These are phyloP conservation scores for Boletellus deceptivus DNA, from an alignment of 1,284 basidiomycete species.

Conservation along the genomic window DNA sequence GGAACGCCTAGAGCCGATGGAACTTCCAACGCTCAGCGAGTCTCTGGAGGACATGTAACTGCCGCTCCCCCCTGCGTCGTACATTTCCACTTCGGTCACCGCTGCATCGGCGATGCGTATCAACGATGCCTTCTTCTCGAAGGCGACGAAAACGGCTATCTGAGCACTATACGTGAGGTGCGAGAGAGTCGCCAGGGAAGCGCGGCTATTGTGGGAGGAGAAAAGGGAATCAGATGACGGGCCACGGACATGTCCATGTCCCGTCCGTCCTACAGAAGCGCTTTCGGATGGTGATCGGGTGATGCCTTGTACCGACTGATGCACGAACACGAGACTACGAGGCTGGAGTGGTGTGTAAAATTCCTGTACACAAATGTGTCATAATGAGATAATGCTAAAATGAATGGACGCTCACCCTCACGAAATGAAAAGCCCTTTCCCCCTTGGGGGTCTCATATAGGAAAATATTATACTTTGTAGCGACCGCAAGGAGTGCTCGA, in stretches of 20 bases:
- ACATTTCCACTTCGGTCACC: slow-evolving; percentile 71
- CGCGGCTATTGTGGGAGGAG: slow-evolving; percentile 18
- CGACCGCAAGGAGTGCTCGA: slow-evolving; percentile 70
- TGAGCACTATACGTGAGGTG: slow-evolving; percentile 59
- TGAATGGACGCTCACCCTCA: slow-evolving; percentile 51
- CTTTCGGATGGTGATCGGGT: slow-evolving; percentile 46
- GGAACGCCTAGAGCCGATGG: slow-evolving; percentile 37
- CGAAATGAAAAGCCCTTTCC: slow-evolving; percentile 76
- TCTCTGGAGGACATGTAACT: slow-evolving; percentile 22
- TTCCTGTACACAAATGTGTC: slow-evolving; percentile 47
- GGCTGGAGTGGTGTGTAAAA: slow-evolving; percentile 74
- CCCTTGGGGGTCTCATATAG: slow-evolving; percentile 77
- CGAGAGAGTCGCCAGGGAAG: slow-evolving; percentile 17
- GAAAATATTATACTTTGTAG: slow-evolving; percentile 67
- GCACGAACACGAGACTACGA: slow-evolving; percentile 62
- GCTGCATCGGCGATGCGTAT: slow-evolving; percentile 76
- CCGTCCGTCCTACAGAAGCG: slow-evolving; percentile 26
- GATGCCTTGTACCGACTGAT: slow-evolving; percentile 60
- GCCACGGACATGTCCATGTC: slow-evolving; percentile 28
- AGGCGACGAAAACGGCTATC: slow-evolving; percentile 71
- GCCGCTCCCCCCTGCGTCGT: slow-evolving; percentile 44
- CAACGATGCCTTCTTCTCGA: slow-evolving; percentile 79
- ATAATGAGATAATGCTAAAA: not conserved
- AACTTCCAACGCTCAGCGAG: slow-evolving; percentile 16
- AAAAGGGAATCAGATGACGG: slow-evolving; percentile 23